Percentiles rank a stretch among this genome's conserved stretches.
Conservation (phyloP, 306 rosid species). For the Urtica urens region DNA sequence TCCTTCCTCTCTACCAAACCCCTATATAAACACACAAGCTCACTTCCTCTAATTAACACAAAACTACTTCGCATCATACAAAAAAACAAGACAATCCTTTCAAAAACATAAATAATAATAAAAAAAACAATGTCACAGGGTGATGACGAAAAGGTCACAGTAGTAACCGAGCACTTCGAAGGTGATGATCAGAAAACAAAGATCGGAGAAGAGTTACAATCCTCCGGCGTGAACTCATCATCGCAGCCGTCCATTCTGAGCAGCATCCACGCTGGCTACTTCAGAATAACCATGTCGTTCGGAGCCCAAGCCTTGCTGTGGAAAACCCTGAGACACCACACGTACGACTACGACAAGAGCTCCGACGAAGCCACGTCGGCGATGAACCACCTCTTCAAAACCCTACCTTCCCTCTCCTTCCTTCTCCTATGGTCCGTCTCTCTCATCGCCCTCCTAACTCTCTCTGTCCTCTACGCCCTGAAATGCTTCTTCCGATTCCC, state of each 20-base stretch:
- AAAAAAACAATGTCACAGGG: too few species aligned
- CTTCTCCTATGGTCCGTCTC: conserved; percentile 35
- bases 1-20: too few species aligned
- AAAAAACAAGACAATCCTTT: too few species aligned
- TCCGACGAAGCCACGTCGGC: conserved; percentile 10
- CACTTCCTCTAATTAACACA: too few species aligned
- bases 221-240: too few species aligned
- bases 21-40: too few species aligned
- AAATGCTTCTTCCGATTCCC: conserved; percentile 30
- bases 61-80: too few species aligned
- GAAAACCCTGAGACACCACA: conserved; percentile 31
- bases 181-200: too few species aligned
- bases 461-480: conserved; percentile 31
- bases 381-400: conserved; percentile 18
- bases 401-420: conserved; percentile 21
- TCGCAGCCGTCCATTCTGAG: conserved; percentile 16
- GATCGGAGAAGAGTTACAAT: too few species aligned
- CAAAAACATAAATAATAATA: too few species aligned
- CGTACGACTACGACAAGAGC: conserved; percentile 29
- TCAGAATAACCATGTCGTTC: conserved; percentile 34
- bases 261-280: conserved; percentile 33
- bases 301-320: conserved; percentile 43
- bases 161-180: too few species aligned
- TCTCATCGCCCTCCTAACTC: conserved; percentile 9
- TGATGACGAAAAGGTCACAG: too few species aligned